Evolutionary conservation across 441 rosid species (phyloP).

Genomic region (Pelargonium citronellum): DNA sequence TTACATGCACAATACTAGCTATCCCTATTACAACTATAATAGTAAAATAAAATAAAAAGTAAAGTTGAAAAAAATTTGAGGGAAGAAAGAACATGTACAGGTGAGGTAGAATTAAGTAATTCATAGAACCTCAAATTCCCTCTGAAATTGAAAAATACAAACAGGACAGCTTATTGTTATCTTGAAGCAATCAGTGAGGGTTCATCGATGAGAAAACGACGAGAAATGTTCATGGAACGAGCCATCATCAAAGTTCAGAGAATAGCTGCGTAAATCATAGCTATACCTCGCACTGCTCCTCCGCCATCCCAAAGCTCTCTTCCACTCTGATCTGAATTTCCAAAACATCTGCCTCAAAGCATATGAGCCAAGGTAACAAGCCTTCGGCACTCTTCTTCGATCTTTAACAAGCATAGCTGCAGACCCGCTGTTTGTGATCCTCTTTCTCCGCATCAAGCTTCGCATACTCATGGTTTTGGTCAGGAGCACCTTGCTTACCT

Average conservation of each 20-base stretch:
- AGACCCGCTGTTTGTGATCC: constrained; percentile 26
- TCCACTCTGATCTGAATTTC: constrained; percentile 46
- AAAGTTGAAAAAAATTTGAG: no score
- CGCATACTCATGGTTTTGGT: constrained; percentile 26
- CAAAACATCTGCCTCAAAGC: constrained; percentile 32
- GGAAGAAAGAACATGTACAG: no score
- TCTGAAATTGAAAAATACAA: no score
- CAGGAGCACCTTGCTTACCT: constrained; percentile 8
- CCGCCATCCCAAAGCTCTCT: constrained; percentile 27
- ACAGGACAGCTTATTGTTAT: no score
- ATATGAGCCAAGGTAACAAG: constrained; percentile 26
- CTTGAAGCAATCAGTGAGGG: no score
- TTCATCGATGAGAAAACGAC: no score
- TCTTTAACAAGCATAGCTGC: constrained; percentile 23
- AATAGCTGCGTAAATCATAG: constrained; percentile 56
- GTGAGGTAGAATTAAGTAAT: no score
- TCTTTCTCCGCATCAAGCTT: constrained; percentile 38
- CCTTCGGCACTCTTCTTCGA: constrained; percentile 15
- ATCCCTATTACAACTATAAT: no score
- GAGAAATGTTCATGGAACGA: no score
- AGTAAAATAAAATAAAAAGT: no score
- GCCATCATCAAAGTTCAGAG: constrained; percentile 59
- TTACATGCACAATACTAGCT: no score
- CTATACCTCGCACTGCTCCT: constrained; percentile 38
- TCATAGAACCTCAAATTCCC: no score